Base-by-base conservation (phyloP, 1,284 basidiomycete genomes). In the Trametes hirsuta region DNA sequence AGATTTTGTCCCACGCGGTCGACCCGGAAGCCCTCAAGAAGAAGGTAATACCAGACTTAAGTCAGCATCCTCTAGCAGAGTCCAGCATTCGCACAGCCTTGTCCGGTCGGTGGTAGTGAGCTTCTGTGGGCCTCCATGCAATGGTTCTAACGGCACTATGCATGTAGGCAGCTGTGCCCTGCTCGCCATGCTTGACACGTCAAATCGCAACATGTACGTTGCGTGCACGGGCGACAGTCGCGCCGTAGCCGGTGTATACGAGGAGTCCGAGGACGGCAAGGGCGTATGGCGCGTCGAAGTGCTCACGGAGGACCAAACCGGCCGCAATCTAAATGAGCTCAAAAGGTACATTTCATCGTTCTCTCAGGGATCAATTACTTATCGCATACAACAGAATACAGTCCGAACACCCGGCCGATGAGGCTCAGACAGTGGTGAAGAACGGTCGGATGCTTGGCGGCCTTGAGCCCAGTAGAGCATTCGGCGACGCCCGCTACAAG, bases 401-500 rank as follows among this genome's bases (percentile, higher is more conserved):
- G 67, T 85, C 86, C 4, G 96, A 99, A 74, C 97, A 99, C 72
- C 95, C 95, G 2, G 71, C 80, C 42, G 86, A 87, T 30, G 96
- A 99, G 75, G 83, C 85, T 35, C 82, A 88, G 58, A 84, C 85
- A 46, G 95, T 98, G 40, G 91, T 99, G 69, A 83, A 85, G 65
- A 83, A 90, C 41, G 97, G 95, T 4, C 87, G 95, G 49, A 84
- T 98, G 35, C 84, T 98, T 53, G 97, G 97, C 36, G 93, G 95
- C 1, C 82, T 99, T 12, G 95, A 99, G 73, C 97, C 97, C 22
- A 91, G 92, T 25, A 85, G 97, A 61, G 95, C 97, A 1, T 97
- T 96, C 79, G 96, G 96, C 58, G 97, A 98, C 76, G 91, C 95
- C 2, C 84, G 94, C 35, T 99, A 98, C 80, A 98, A 99, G 73